Percentiles rank a stretch among this genome's conserved stretches.
These are phyloP conservation scores for Cordyceps cateniannulata DNA, from an alignment of 2,329 filamentous ascomycete genomes.

Conservation along the genomic window DNA sequence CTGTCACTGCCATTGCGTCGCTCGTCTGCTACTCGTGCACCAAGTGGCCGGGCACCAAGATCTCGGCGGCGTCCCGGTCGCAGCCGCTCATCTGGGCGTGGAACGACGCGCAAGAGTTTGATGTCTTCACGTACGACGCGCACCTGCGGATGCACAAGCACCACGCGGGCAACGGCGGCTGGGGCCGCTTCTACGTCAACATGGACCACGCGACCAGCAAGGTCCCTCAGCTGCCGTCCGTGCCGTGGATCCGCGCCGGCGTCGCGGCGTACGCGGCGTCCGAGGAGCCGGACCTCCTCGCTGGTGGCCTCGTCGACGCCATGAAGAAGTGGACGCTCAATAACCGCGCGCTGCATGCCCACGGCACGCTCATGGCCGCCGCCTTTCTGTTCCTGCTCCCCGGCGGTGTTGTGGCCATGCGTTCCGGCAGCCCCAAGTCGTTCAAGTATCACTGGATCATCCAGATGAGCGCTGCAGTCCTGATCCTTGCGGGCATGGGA, in stretches of 20 bases:
- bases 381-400: slow-evolving; percentile 17
- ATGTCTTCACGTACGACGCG: slow-evolving; percentile 13
- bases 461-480: slow-evolving; percentile 7
- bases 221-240: slow-evolving; percentile 5
- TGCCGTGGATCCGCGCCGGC: slow-evolving; percentile 10
- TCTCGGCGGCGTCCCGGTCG: slow-evolving; percentile 16
- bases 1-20: slow-evolving; percentile 14
- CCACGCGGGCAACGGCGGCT: slow-evolving; percentile 13
- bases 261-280: slow-evolving; percentile 12
- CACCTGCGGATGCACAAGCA: slow-evolving; percentile 15
- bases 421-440: slow-evolving; percentile 13
- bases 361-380: slow-evolving; percentile 16
- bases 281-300: slow-evolving; percentile 7
- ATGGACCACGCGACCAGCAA: slow-evolving; percentile 16
- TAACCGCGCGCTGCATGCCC: slow-evolving; percentile 8
- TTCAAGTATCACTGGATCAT: slow-evolving; percentile 19
- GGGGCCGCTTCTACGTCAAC: slow-evolving; percentile 17
- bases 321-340: slow-evolving; percentile 1
- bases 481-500: neutral
- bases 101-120: slow-evolving; percentile 19
- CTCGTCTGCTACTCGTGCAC: slow-evolving; percentile 21
- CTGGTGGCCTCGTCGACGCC: neutral
- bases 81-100: slow-evolving; percentile 23
- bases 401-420: slow-evolving; percentile 15
- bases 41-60: slow-evolving; percentile 15